These are phyloP conservation scores for Penicillium thymicola DNA, from an alignment of 2,329 filamentous ascomycete genomes.

Conservation along the genomic window DNA sequence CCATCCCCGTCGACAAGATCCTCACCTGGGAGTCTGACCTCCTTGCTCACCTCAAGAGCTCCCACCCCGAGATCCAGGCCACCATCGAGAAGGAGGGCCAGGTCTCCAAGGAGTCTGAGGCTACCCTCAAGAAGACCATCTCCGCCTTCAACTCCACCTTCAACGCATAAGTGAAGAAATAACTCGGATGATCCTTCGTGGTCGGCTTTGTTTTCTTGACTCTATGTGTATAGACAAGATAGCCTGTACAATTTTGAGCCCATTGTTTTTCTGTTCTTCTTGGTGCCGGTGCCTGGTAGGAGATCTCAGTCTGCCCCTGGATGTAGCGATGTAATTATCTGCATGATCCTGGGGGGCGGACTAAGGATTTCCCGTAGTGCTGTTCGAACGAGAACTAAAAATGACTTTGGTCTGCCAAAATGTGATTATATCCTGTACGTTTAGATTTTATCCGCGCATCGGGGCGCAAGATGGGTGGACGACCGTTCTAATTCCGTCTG, in stretches of 20 bases:
- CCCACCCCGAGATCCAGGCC: slow-evolving; percentile 77
- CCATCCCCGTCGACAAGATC: slow-evolving; percentile 84
- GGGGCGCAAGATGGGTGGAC: slow-evolving; percentile 28
- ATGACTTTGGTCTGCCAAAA: slow-evolving; percentile 25
- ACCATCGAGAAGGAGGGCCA: slow-evolving; percentile 94
- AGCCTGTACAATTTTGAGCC: slow-evolving; percentile 46
- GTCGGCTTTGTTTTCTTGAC: slow-evolving; percentile 40
- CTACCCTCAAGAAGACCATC: slow-evolving; percentile 65
- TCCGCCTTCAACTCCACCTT: slow-evolving; percentile 91
- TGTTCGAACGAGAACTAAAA: slow-evolving; percentile 10
- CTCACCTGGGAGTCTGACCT: slow-evolving; percentile 93
- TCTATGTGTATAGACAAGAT: slow-evolving; percentile 45
- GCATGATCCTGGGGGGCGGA: slow-evolving; percentile 10
- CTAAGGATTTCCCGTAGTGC: slow-evolving; percentile 9
- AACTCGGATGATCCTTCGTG: slow-evolving; percentile 33
- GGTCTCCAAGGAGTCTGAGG: slow-evolving; percentile 85
- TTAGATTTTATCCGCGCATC: slow-evolving; percentile 38
- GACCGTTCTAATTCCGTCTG: slow-evolving; percentile 28
- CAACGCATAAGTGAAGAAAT: slow-evolving; percentile 45
- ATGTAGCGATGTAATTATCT: slow-evolving; percentile 30
- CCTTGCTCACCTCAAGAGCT: slow-evolving; percentile 85
- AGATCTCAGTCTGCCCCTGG: slow-evolving; percentile 21
- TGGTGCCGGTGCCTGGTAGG: slow-evolving; percentile 15
- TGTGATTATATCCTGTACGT: slow-evolving; percentile 44
- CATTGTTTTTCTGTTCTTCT: slow-evolving; percentile 40